Evolutionary conservation across 2,329 filamentous ascomycete species (phyloP).

Genomic region (Grosmannia serpens): DNA sequence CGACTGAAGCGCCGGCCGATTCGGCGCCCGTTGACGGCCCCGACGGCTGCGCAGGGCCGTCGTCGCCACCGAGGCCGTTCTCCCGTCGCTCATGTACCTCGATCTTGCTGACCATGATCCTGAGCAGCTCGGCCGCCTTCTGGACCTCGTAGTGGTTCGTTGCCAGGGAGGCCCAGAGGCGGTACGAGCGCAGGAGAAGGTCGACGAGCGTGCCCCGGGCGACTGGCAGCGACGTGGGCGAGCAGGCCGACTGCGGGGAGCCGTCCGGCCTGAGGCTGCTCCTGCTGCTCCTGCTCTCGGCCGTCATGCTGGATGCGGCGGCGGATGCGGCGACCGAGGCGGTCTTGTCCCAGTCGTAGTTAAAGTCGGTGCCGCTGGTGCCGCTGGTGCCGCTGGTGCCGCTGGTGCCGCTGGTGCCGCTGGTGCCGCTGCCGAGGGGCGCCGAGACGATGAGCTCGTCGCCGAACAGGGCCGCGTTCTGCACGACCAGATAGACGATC

Average conservation of each 20-base stretch:
- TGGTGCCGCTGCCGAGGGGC: conserved; percentile 17
- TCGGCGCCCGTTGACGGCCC: not conserved
- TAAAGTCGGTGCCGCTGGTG: not conserved
- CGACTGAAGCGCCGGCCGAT: too few species aligned
- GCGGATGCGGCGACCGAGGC: conserved; percentile 10
- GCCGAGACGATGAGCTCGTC: conserved; percentile 7
- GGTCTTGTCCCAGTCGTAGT: not conserved
- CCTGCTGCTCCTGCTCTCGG: not conserved
- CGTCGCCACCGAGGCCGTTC: not conserved
- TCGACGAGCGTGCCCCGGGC: conserved; percentile 22
- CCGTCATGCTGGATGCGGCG: not conserved
- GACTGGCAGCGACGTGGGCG: conserved; percentile 7
- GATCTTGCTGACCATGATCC: conserved; percentile 24
- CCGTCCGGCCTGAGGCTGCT: not conserved
- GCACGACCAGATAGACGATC: conserved; percentile 43
- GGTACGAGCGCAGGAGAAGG: conserved; percentile 29
- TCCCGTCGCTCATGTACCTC: conserved; percentile 1
- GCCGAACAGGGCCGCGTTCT: conserved; percentile 23
- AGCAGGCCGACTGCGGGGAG: not conserved
- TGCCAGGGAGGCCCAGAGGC: conserved; percentile 32
- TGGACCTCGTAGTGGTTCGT: conserved; percentile 25
- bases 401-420: not conserved
- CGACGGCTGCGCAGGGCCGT: not conserved
- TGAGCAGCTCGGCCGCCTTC: conserved; percentile 34
- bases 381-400: not conserved